phyloP scores from a whole-genome alignment of 1,139 yeast genomes.

The Diutina mesorugosa region DNA sequence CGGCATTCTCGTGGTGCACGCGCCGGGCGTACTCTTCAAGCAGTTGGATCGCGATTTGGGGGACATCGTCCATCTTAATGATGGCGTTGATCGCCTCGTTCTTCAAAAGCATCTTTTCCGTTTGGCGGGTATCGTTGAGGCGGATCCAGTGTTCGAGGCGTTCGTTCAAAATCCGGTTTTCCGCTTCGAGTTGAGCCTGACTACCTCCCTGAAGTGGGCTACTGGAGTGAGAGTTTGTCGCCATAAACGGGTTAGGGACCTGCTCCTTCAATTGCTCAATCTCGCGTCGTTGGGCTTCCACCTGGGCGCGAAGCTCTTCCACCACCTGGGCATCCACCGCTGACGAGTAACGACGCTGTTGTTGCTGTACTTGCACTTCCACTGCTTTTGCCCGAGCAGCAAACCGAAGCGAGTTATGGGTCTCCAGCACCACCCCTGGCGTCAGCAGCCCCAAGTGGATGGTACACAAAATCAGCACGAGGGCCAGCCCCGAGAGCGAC shows the following conservation, averaged over 20 bases:
- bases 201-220: neutral
- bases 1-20: slow-evolving; percentile 40
- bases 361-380: slow-evolving; percentile 52
- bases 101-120: slow-evolving; percentile 40
- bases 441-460: slow-evolving; percentile 42
- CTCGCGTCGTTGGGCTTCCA: slow-evolving; percentile 32
- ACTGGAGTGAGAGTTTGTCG: too few relatives aligned
- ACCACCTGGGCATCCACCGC: slow-evolving; percentile 32
- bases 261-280: slow-evolving; percentile 8
- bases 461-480: slow-evolving; percentile 83
- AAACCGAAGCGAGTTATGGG: slow-evolving; percentile 76
- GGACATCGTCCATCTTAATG: slow-evolving; percentile 20
- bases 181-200: slow-evolving; percentile 37
- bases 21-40: slow-evolving; percentile 34
- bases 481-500: slow-evolving; percentile 76
- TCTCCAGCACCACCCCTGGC: slow-evolving; percentile 40
- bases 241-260: neutral
- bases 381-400: slow-evolving; percentile 91
- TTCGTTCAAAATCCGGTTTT: slow-evolving; percentile 48
- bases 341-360: slow-evolving; percentile 14
- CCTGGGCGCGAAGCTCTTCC: slow-evolving; percentile 31
- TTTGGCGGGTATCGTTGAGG: slow-evolving; percentile 42
- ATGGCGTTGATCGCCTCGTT: slow-evolving; percentile 44
- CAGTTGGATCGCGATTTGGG: slow-evolving; percentile 29
- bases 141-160: slow-evolving; percentile 58